Evolutionary conservation across 108 stramenopile species (phyloP).

Genomic region (Cyclotella choctawhatcheeana): DNA sequence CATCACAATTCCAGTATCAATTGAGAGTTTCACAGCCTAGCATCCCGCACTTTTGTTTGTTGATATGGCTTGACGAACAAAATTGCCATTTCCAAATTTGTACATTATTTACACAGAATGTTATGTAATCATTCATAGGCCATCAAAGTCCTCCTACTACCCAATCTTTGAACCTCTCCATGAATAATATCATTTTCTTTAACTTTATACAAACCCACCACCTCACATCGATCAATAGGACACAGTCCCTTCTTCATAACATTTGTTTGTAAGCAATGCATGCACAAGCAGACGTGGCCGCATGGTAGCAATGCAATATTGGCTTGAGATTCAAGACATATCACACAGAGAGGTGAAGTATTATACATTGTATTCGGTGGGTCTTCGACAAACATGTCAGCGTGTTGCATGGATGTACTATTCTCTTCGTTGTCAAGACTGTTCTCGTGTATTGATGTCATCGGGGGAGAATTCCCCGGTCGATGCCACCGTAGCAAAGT

Average conservation of each 20-base stretch:
- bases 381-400: conserved; percentile 21
- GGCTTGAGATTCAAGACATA: conserved; percentile 33
- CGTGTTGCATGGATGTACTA: background rate
- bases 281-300: conserved; percentile 45
- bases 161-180: conserved; percentile 4
- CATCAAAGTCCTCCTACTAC: background rate
- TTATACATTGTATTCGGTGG: conserved; percentile 34
- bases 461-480: conserved; percentile 4
- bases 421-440: background rate
- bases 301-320: conserved; percentile 42
- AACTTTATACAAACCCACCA: conserved; percentile 33
- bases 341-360: conserved; percentile 31
- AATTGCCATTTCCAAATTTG: background rate
- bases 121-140: background rate
- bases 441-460: background rate
- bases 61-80: no score
- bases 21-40: no score
- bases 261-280: conserved; percentile 13
- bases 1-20: no score
- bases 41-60: no score
- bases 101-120: background rate
- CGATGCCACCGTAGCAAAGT: conserved; percentile 37
- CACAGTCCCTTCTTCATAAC: conserved; percentile 23
- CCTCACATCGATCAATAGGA: conserved; percentile 47
- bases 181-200: conserved; percentile 11